Base-by-base conservation (phyloP, 352 stramenopile species). In the Phytophthora pseudosyringae region DNA sequence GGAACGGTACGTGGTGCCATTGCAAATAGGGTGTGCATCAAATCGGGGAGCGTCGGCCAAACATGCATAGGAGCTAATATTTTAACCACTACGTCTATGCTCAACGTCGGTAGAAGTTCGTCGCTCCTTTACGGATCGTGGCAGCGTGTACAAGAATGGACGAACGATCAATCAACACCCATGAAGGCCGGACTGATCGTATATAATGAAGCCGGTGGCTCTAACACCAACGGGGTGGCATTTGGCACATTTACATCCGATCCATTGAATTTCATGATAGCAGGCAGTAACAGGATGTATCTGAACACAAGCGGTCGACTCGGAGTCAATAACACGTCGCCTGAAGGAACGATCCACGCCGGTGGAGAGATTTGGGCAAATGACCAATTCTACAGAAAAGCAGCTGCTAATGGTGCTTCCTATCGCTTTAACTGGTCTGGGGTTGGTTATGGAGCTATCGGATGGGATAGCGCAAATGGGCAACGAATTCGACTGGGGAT, bases 131-230 rank as follows among this genome's bases (percentile, higher is more conserved):
- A n/a, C n/a, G n/a, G n/a, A n/a, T n/a, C n/a, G n/a, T n/a, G n/a
- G n/a, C n/a, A n/a, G n/a, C n/a, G n/a, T n/a, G n/a, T n/a, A n/a
- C n/a, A n/a, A n/a, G n/a, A n/a, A n/a, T n/a, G n/a, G n/a, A n/a
- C n/a, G n/a, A n/a, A n/a, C n/a, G n/a, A n/a, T n/a, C n/a, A n/a
- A n/a, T n/a, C n/a, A n/a, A n/a, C n/a, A n/a, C n/a, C n/a, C n/a
- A n/a, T n/a, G n/a, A n/a, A n/a, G n/a, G n/a, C n/a, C n/a, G n/a
- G n/a, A n/a, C n/a, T n/a, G n/a, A 35, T 35, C 31, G 10, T 54
- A 16, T 54, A 54, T 33, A 43, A 43, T 16, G 46, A 54, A 12
- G n/a, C 12, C 6, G 46, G 46, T 11, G 31, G 31, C 16, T 32
- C 13, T 16, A 31, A 43, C 31, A 29, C 15, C 13, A 43, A 43